Evolutionary conservation across 2,329 filamentous ascomycete species (phyloP).

Genomic region (Mycosphaerelloides madeirae): DNA sequence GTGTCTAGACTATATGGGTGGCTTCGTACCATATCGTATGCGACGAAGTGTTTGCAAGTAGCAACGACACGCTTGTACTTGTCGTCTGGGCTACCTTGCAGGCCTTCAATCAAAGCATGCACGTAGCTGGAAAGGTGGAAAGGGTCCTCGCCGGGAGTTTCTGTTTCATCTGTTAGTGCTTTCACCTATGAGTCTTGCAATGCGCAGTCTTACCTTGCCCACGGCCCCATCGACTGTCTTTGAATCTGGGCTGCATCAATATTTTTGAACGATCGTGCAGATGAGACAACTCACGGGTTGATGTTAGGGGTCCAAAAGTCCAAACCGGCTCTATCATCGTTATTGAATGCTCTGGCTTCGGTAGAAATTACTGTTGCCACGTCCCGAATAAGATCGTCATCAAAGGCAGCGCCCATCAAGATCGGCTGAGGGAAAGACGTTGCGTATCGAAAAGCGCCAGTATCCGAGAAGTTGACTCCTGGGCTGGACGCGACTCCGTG

Average conservation of each 20-base stretch:
- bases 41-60: constrained; percentile 45
- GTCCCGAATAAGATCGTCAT: constrained; percentile 55
- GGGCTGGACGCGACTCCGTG: constrained; percentile 56
- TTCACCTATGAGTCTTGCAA: not conserved
- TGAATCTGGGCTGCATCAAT: constrained; percentile 43
- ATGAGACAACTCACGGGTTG: constrained; percentile 47
- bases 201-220: too few species aligned
- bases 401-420: constrained; percentile 57
- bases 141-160: constrained; percentile 41
- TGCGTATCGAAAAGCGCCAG: constrained; percentile 53
- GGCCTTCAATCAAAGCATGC: constrained; percentile 30
- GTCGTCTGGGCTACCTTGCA: constrained; percentile 32
- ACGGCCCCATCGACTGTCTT: constrained; percentile 46
- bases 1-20: too few species aligned
- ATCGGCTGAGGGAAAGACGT: constrained; percentile 65
- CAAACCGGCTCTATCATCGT: constrained; percentile 51
- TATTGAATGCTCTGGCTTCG: constrained; percentile 62
- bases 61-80: constrained; percentile 40
- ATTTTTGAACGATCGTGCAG: too few species aligned
- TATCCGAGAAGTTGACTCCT: constrained; percentile 52
- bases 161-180: constrained; percentile 10
- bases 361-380: constrained; percentile 55
- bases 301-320: constrained; percentile 65
- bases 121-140: constrained; percentile 34
- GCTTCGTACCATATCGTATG: constrained; percentile 30